A percentile compares a stretch with the other conserved stretches of the same genome.
These are phyloP conservation scores for Debaryomyces singareniensis DNA, from an alignment of 1,139 yeast species.

Conservation along the genomic window DNA sequence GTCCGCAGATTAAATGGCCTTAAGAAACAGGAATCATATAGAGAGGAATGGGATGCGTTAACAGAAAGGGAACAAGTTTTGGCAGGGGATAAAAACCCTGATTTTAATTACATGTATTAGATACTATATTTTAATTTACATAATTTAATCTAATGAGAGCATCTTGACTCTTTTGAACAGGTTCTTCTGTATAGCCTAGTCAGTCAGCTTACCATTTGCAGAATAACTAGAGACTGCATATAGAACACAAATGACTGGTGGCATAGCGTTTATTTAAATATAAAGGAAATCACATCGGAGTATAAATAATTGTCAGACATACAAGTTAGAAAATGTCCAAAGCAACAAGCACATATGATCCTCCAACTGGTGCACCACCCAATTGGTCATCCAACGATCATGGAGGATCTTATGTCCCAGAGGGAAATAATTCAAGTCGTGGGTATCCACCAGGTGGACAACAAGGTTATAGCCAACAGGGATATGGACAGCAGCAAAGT, in stretches of 20 bases:
- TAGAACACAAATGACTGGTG: no score
- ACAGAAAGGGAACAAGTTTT: constrained; percentile 43
- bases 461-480: constrained; percentile 2
- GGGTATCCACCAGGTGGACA: constrained; percentile 13
- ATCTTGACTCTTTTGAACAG: no score
- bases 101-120: constrained; percentile 38
- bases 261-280: no score
- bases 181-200: no score
- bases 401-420: constrained; percentile 23
- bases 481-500: constrained; percentile 25
- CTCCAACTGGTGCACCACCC: constrained; percentile 47
- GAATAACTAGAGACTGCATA: no score
- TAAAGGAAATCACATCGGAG: no score
- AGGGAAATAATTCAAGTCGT: constrained; percentile 24
- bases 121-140: constrained; percentile 1
- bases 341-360: constrained; percentile 19
- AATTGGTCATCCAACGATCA: constrained; percentile 22
- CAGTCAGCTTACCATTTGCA: no score
- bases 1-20: constrained; percentile 34
- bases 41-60: constrained; percentile 36
- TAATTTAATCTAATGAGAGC: no score
- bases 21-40: constrained; percentile 32
- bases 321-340: no score
- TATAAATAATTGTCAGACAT: no score
- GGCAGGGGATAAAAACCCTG: constrained; percentile 65